Conservation (phyloP, 495 filamentous ascomycete genomes). For the Hypoxylon intermedium region DNA sequence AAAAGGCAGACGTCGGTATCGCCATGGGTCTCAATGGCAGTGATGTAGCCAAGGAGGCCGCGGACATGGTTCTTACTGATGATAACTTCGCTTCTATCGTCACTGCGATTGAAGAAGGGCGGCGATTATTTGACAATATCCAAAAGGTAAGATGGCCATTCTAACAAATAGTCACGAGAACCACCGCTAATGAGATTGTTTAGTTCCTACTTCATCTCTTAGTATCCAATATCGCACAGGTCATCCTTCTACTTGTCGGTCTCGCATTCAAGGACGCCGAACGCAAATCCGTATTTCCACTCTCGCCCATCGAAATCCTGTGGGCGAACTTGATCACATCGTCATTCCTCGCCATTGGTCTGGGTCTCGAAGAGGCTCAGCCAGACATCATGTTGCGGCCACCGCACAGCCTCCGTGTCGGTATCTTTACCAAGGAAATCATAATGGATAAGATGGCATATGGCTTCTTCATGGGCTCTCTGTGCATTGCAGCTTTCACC, state of each 20-base stretch:
- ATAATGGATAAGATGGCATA: constrained; percentile 65
- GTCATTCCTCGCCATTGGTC: constrained; percentile 63
- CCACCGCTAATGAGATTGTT: constrained; percentile 14
- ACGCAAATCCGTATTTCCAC: constrained; percentile 61
- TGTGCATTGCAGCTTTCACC: constrained; percentile 62
- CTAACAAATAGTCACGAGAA: background rate
- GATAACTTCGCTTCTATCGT: constrained; percentile 88
- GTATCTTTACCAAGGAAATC: constrained; percentile 65
- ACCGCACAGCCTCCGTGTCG: constrained; percentile 56
- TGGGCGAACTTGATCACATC: constrained; percentile 70
- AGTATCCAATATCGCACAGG: constrained; percentile 65
- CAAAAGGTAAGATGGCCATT: constrained; percentile 60
- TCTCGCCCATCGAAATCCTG: constrained; percentile 65
- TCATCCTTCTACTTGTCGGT: constrained; percentile 61
- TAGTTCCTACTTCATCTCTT: constrained; percentile 66
- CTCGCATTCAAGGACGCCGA: constrained; percentile 61
- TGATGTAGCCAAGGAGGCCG: constrained; percentile 87
- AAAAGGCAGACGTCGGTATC: constrained; percentile 83
- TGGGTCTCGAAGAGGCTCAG: constrained; percentile 64
- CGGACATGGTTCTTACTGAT: constrained; percentile 79
- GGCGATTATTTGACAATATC: constrained; percentile 71
- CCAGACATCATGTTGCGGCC: constrained; percentile 64
- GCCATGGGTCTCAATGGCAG: constrained; percentile 80
- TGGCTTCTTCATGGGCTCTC: constrained; percentile 61
- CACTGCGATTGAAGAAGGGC: constrained; percentile 66